Evolutionary conservation across 169 alveolate genomes (phyloP).

Genomic region (Cystoisospora suis): DNA sequence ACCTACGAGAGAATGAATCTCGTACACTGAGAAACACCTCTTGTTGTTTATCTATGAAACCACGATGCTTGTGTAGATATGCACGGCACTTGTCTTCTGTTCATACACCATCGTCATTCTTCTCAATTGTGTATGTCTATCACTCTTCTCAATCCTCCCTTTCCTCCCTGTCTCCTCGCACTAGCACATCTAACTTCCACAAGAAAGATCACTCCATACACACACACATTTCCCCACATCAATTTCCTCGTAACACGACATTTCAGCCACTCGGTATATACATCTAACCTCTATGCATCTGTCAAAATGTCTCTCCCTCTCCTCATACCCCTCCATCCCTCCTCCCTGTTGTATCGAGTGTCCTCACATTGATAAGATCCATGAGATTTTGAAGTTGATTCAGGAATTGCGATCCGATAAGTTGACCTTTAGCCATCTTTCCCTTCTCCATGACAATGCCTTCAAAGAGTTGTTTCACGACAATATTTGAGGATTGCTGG

Average conservation of each 20-base stretch:
- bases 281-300: neutral
- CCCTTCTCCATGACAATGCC: slow-evolving; percentile 86
- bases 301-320: neutral
- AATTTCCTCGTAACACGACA: neutral
- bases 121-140: no score
- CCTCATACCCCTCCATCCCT: neutral
- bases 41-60: neutral
- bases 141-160: no score
- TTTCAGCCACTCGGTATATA: neutral
- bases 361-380: slow-evolving; percentile 79
- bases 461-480: slow-evolving; percentile 81
- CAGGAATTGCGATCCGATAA: slow-evolving; percentile 91
- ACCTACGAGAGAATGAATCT: neutral
- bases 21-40: no score
- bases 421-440: slow-evolving; percentile 89
- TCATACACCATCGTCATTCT: no score
- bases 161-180: no score
- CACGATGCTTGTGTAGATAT: no score
- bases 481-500: slow-evolving; percentile 77
- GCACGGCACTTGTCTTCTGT: no score
- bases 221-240: neutral
- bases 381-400: slow-evolving; percentile 84
- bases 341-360: neutral
- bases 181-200: neutral
- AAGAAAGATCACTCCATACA: neutral